A percentile compares a stretch with the other conserved stretches of the same genome.
phyloP scores from a whole-genome alignment of 129 eudicot species.

The Flaveria linearis region DNA sequence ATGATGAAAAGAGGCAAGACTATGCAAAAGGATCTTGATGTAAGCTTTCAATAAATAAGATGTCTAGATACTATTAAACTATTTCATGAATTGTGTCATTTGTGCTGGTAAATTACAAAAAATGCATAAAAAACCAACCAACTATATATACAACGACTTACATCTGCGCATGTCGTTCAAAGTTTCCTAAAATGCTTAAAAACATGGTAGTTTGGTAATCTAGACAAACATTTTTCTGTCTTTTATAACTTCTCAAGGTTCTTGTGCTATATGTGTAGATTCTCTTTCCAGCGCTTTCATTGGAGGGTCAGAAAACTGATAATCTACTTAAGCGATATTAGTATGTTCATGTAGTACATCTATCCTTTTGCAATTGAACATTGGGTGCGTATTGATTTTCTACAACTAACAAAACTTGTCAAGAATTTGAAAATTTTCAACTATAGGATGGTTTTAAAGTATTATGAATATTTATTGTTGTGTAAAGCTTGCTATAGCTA shows the following conservation, averaged over 20 bases:
- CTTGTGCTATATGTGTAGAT: slow-evolving; percentile 14
- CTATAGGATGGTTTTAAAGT: background rate
- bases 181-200: background rate
- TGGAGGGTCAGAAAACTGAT: slow-evolving; percentile 27
- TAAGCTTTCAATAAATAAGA: slow-evolving; percentile 13
- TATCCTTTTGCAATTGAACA: slow-evolving; percentile 7
- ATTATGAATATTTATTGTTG: background rate
- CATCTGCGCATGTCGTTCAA: background rate
- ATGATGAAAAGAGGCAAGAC: slow-evolving; percentile 18
- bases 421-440: background rate
- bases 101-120: too few species aligned
- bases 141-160: background rate
- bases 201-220: background rate
- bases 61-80: background rate
- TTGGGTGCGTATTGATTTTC: background rate
- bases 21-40: slow-evolving; percentile 25
- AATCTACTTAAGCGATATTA: slow-evolving; percentile 26
- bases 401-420: background rate
- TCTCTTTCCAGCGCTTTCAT: slow-evolving; percentile 18
- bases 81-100: background rate
- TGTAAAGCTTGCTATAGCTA: background rate
- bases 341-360: background rate
- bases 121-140: too few species aligned
- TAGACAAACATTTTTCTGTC: background rate
- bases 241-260: background rate